These are phyloP conservation scores for Quercus phellos DNA, from an alignment of 331 rosid genomes.

Conservation along the genomic window DNA sequence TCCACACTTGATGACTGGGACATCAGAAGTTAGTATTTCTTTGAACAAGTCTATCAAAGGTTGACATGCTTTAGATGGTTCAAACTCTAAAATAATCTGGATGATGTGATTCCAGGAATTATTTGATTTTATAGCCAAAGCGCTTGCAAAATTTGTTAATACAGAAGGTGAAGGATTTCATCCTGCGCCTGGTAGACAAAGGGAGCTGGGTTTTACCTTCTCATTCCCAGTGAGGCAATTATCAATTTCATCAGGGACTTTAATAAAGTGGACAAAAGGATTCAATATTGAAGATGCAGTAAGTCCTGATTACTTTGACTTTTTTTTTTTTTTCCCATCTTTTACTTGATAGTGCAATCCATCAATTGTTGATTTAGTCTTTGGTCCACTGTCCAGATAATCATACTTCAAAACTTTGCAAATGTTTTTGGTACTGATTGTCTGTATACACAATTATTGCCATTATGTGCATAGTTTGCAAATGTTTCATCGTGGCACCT, in stretches of 20 bases:
- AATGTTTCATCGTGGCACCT: neutral
- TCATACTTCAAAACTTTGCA: neutral
- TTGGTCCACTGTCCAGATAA: neutral
- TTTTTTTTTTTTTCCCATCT: conserved; percentile 5
- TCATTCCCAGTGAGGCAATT: conserved; percentile 91
- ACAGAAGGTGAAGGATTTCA: conserved; percentile 73
- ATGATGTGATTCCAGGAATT: conserved; percentile 60
- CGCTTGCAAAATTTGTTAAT: conserved; percentile 70
- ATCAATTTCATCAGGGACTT: conserved; percentile 79
- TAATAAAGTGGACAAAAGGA: conserved; percentile 96
- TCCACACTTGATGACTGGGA: conserved; percentile 81
- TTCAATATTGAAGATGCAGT: conserved; percentile 76
- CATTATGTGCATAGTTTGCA: neutral
- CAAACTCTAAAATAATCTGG: conserved; percentile 23
- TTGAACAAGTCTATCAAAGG: conserved; percentile 17
- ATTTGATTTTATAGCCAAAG: conserved; percentile 76
- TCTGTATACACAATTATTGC: neutral
- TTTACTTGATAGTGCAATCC: conserved; percentile 2
- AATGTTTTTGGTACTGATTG: neutral
- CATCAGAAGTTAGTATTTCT: conserved; percentile 66
- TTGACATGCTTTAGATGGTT: conserved; percentile 1
- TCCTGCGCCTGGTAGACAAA: conserved; percentile 76
- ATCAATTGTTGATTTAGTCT: neutral
- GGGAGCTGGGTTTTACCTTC: conserved; percentile 98
- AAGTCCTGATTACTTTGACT: conserved; percentile 27